phyloP scores from a whole-genome alignment of 768 basidiomycete genomes.

The Leccinum obscurum region DNA sequence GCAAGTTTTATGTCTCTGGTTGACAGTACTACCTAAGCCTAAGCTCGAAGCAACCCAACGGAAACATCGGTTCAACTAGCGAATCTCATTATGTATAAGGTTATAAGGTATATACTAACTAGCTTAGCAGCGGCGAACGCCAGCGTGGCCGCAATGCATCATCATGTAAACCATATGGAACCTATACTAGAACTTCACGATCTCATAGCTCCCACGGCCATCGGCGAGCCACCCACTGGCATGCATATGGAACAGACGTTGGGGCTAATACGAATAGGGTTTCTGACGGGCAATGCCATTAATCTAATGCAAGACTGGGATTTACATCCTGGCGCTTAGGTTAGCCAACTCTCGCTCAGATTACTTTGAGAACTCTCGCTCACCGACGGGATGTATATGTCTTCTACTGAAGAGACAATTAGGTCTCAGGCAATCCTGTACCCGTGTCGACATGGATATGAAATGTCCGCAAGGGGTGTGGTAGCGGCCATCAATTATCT shows the following conservation, averaged over 20 bases:
- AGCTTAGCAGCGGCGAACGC: conserved; percentile 15
- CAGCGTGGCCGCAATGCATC: conserved; percentile 23
- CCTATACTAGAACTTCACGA: conserved; percentile 11
- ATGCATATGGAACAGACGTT: conserved; percentile 41
- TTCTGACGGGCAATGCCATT: conserved; percentile 67
- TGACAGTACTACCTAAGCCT: not conserved
- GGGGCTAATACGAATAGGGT: conserved; percentile 70
- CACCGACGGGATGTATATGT: conserved; percentile 59
- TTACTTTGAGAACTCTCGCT: conserved; percentile 8
- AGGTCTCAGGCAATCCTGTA: conserved; percentile 61
- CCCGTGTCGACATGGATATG: conserved; percentile 64
- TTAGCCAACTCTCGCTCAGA: conserved; percentile 12
- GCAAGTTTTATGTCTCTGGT: not conserved
- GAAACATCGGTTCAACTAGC: conserved; percentile 1
- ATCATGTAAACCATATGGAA: conserved; percentile 2
- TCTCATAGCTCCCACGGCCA: conserved; percentile 19
- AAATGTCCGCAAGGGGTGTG: conserved; percentile 73
- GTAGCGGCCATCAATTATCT: conserved; percentile 79
- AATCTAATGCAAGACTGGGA: conserved; percentile 56
- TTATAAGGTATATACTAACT: conserved; percentile 24
- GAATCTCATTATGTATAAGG: conserved; percentile 22
- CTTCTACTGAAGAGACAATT: conserved; percentile 73
- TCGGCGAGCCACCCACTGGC: conserved; percentile 6
- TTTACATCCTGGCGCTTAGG: conserved; percentile 46
- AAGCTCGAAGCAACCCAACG: not conserved